Evolutionary conservation across 768 basidiomycete genomes (phyloP).

Genomic region (Xerocomellus chrysenteron): DNA sequence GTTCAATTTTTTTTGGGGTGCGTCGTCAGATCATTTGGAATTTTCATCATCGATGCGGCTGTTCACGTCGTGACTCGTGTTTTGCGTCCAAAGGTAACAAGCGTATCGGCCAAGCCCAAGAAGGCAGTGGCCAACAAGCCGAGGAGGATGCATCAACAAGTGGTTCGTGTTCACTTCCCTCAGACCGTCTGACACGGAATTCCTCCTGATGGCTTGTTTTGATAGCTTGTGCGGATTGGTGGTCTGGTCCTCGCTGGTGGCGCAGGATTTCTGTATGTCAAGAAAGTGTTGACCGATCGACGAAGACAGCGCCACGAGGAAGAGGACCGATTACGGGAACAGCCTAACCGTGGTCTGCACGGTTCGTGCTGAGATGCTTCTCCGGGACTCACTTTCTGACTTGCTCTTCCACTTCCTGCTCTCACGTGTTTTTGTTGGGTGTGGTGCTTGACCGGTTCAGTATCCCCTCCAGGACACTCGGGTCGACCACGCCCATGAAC

Average conservation of each 20-base stretch:
- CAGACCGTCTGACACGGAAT: not conserved
- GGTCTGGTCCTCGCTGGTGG: slow-evolving; percentile 29
- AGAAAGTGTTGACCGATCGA: slow-evolving; percentile 27
- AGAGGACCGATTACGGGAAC: slow-evolving; percentile 16
- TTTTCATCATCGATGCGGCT: not conserved
- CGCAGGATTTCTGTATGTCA: slow-evolving; percentile 32
- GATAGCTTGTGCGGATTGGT: slow-evolving; percentile 27
- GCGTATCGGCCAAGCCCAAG: not conserved
- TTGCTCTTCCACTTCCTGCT: not conserved
- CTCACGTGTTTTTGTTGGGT: not conserved
- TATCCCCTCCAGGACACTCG: slow-evolving; percentile 4
- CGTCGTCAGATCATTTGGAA: not conserved
- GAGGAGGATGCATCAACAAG: slow-evolving; percentile 16
- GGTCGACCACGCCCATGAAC: slow-evolving; percentile 8
- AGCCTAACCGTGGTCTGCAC: not conserved
- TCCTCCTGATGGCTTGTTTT: not conserved
- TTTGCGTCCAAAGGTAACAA: not conserved
- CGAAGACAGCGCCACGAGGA: slow-evolving; percentile 23
- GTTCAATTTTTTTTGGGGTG: slow-evolving; percentile 12
- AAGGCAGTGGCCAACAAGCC: not conserved
- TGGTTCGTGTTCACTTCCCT: slow-evolving; percentile 12
- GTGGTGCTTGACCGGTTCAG: not conserved
- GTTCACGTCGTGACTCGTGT: not conserved
- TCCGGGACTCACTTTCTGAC: slow-evolving; percentile 10
- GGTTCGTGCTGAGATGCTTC: not conserved